These are phyloP conservation scores for Ciborinia camelliae DNA, from an alignment of 2,329 filamentous ascomycete genomes.

Conservation along the genomic window DNA sequence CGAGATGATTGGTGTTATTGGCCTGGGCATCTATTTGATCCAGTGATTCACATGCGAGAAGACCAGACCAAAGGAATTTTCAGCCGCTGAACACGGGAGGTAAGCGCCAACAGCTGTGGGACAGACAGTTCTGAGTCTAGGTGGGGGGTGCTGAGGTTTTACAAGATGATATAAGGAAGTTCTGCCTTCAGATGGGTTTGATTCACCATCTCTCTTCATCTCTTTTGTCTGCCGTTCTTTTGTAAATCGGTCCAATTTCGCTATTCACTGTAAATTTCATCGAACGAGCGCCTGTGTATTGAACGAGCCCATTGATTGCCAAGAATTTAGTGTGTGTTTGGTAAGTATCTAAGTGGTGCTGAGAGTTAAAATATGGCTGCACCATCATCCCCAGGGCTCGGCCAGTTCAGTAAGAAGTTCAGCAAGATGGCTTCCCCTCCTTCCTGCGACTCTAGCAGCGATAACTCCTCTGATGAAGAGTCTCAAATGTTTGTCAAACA, in stretches of 20 bases:
- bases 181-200: background rate
- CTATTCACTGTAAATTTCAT: constrained; percentile 7
- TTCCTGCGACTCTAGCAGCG: constrained; percentile 4
- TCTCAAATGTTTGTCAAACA: background rate
- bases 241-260: background rate
- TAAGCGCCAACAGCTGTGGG: constrained; percentile 11
- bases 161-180: background rate
- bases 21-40: background rate
- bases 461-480: constrained; percentile 9
- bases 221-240: background rate
- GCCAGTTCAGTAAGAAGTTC: constrained; percentile 6
- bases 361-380: background rate
- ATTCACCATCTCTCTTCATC: background rate
- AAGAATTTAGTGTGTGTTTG: background rate
- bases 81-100: constrained; percentile 14
- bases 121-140: background rate
- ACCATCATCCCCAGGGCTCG: background rate
- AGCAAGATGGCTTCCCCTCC: background rate
- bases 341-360: background rate
- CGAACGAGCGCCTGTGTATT: background rate
- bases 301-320: background rate
- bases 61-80: background rate
- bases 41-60: background rate
- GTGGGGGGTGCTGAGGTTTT: background rate
- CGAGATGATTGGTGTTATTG: background rate